Evolutionary conservation across 2,329 filamentous ascomycete species (phyloP), one percentile per base, ranked within the genome.

Genomic region (Ascochyta lentis): DNA sequence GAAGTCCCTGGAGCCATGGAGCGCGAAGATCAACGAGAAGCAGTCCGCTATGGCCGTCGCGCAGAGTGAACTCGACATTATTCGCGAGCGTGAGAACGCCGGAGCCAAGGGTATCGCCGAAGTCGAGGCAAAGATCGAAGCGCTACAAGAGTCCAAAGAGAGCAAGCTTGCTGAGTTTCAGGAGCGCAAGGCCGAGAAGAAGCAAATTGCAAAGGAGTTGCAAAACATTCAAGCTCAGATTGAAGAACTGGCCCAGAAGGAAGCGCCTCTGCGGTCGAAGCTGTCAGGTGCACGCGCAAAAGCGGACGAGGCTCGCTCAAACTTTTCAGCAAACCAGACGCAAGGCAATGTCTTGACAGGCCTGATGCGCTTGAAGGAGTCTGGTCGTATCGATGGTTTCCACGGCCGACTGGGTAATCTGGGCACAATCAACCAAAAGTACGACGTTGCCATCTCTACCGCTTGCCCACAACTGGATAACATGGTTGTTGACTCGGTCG

Each of bases 401-500:
- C 92, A 99, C 69, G 95, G 95, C 24, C 88, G 95, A 29, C 86
- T 99, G 4, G 96, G 95, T 9, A 97, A 98, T 66, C 84, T 99
- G 1, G 95, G 95, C 39, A 88, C 91, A 0, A 99, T 99, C 64
- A 93, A 99, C 68, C 84, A 91, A 72, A 91, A 91, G 76, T 99
- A 96, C 75, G 95, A 99, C 69, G 87, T 99, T 39, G 95, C 95
- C n/a, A 96, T 99, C 58, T 99, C 96, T 0, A 99, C 95, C 0
- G 96, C 95, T 10, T 98, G 95, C 65, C 88, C 91, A 41, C 85
- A 90, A 2, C 85, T 99, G 9, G 92, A 99, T 76, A 96, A 98
- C 71, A 93, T 99, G 76, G 94, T 99, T 9, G 96, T 96, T 0
- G 95, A 98, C 68, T 93, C 91, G 0, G 94, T 98, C 13, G 95